phyloP scores from a whole-genome alignment of 345 rosid species.

The Eucalyptus marginata region DNA sequence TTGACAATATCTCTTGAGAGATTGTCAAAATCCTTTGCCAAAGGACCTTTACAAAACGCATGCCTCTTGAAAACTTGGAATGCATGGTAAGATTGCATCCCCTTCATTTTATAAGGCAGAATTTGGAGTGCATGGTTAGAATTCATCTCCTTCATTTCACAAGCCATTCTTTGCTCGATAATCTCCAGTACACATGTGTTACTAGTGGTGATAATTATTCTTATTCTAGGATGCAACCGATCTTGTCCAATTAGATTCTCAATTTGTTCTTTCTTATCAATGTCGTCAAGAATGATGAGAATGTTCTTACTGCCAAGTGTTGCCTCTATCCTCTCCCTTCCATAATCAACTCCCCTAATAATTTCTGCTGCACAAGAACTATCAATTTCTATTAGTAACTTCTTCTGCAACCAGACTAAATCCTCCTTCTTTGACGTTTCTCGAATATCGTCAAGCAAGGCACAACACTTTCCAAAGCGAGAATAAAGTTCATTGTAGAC shows the following conservation, averaged over 20 bases:
- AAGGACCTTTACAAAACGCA: not conserved
- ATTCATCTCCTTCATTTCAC: rapidly evolving
- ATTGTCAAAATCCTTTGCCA: rapidly evolving
- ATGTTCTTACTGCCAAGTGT: not conserved
- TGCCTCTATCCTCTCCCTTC: not conserved
- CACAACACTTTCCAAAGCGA: not conserved
- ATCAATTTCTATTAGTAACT: rapidly evolving
- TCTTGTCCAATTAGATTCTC: not conserved
- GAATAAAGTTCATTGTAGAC: not conserved
- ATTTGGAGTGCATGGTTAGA: rapidly evolving
- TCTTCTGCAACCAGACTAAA: rapidly evolving
- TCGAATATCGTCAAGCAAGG: constrained; percentile 13
- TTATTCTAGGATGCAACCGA: rapidly evolving
- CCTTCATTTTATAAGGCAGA: not conserved
- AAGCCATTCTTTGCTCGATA: not conserved
- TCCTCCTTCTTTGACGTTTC: not conserved
- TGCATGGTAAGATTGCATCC: not conserved
- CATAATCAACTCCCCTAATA: not conserved
- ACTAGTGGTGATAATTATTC: not conserved
- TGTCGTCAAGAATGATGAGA: not conserved
- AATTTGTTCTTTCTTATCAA: rapidly evolving
- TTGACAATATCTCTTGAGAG: not conserved
- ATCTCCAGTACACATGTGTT: rapidly evolving
- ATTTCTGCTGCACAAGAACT: rapidly evolving
- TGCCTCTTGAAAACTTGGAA: not conserved